phyloP scores from a whole-genome alignment of 192 early-diverging fungal genomes.

The Linnemannia zychae region DNA sequence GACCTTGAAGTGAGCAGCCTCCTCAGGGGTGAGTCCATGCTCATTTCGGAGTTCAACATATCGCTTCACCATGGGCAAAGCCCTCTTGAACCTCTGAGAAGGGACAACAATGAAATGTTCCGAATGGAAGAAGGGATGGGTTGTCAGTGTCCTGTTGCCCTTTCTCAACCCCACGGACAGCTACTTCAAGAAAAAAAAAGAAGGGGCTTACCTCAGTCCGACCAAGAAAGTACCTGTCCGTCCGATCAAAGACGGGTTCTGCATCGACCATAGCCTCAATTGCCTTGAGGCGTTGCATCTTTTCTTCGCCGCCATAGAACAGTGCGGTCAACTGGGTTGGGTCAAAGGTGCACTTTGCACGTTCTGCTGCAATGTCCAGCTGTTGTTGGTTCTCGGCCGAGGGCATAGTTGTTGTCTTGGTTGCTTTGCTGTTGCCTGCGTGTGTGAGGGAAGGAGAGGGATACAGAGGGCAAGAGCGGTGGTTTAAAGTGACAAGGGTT shows the following conservation, averaged over 20 bases:
- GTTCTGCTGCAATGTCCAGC: constrained; percentile 60
- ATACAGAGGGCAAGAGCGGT: not conserved
- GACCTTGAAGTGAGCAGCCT: constrained; percentile 52
- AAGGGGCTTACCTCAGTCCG: constrained; percentile 60
- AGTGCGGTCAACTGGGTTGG: constrained; percentile 52
- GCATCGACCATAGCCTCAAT: constrained; percentile 58
- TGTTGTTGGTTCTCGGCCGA: constrained; percentile 41
- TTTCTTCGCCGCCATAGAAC: constrained; percentile 61
- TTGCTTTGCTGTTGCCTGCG: not conserved
- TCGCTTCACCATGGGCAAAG: constrained; percentile 59
- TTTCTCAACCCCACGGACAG: not conserved
- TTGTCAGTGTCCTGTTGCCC: not conserved
- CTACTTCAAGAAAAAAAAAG: not conserved
- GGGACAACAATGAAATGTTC: no score
- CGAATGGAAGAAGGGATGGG: not conserved
- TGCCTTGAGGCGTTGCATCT: constrained; percentile 36
- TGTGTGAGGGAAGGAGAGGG: not conserved
- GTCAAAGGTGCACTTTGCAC: constrained; percentile 61
- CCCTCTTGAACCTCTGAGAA: constrained; percentile 59
- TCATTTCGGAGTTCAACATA: constrained; percentile 64
- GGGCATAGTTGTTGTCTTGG: not conserved
- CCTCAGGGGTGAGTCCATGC: constrained; percentile 59
- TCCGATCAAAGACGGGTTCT: constrained; percentile 60
- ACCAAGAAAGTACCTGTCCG: constrained; percentile 63
- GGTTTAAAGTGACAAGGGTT: constrained; percentile 1